phyloP scores from a whole-genome alignment of 805 yeast genomes.

The Lipomyces sp. region DNA sequence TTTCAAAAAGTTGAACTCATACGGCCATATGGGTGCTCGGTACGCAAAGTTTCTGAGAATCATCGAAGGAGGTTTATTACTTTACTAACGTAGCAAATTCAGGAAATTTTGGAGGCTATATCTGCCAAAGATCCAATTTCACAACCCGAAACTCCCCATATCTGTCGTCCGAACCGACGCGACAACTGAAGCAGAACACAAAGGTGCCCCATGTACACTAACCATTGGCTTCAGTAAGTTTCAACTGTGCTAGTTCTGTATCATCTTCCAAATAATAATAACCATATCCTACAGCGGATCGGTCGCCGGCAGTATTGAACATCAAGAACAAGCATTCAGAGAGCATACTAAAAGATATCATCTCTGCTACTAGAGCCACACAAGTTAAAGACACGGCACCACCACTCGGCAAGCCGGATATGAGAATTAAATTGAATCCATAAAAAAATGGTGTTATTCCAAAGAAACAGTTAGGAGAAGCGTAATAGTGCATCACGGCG shows the following conservation, averaged over 20 bases:
- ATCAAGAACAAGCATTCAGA: conserved; percentile 57
- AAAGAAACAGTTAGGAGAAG: no score
- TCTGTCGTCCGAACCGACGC: conserved; percentile 50
- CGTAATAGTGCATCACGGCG: not conserved
- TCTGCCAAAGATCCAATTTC: conserved; percentile 78
- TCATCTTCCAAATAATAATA: not conserved
- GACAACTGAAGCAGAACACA: conserved; percentile 48
- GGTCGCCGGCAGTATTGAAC: conserved; percentile 48
- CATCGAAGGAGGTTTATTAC: not conserved
- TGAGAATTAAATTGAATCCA: conserved; percentile 17
- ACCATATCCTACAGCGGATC: conserved; percentile 5
- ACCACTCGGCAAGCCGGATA: conserved; percentile 20
- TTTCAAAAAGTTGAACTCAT: conserved; percentile 27
- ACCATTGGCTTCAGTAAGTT: conserved; percentile 39
- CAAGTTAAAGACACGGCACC: conserved; percentile 1
- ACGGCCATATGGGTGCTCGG: conserved; percentile 37
- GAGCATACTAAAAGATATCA: conserved; percentile 62
- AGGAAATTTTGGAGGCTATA: conserved; percentile 75
- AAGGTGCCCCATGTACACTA: conserved; percentile 44
- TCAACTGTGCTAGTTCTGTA: not conserved
- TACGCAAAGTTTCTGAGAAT: conserved; percentile 3
- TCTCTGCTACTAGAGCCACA: conserved; percentile 39
- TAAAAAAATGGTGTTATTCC: not conserved
- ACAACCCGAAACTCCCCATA: conserved; percentile 73
- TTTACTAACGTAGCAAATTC: not conserved